phyloP scores from a whole-genome alignment of 2,329 filamentous ascomycete genomes.

The Penicillium olsonii region DNA sequence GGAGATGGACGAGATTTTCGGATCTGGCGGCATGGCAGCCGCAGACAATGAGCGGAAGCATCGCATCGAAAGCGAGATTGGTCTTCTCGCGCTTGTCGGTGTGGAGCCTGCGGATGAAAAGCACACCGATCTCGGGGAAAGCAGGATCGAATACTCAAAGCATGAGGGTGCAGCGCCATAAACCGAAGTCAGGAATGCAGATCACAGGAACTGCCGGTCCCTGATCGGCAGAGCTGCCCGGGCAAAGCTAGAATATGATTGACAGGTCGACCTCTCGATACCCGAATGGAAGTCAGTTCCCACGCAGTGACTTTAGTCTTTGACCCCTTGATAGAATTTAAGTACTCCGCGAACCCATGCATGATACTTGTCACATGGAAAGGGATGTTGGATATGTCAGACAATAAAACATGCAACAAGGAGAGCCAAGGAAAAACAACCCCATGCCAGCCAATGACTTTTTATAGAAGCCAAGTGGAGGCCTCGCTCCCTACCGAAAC shows the following conservation, averaged over 20 bases:
- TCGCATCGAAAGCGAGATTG: conserved; percentile 33
- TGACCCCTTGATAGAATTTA: background rate
- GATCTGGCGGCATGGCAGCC: conserved; percentile 32
- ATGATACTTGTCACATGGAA: conserved; percentile 2
- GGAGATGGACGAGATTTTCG: conserved; percentile 43
- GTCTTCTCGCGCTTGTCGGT: conserved; percentile 30
- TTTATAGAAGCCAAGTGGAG: conserved; percentile 1
- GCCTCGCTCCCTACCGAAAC: background rate
- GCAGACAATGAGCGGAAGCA: conserved; percentile 29
- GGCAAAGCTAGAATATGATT: background rate
- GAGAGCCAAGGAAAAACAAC: background rate
- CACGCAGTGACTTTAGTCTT: background rate
- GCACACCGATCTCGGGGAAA: conserved; percentile 7
- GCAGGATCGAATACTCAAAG: conserved; percentile 3
- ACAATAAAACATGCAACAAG: background rate
- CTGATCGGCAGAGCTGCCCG: background rate
- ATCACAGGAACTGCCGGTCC: background rate
- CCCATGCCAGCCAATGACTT: conserved; percentile 2
- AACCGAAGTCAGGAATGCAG: background rate
- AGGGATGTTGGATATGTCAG: background rate
- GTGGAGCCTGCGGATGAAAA: conserved; percentile 23
- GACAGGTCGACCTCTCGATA: background rate
- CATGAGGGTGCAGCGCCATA: conserved; percentile 3
- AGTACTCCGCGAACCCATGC: background rate
- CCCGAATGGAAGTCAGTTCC: background rate